Evolutionary conservation across 495 filamentous ascomycete species (phyloP).

Genomic region (Lepidopterella palustris): DNA sequence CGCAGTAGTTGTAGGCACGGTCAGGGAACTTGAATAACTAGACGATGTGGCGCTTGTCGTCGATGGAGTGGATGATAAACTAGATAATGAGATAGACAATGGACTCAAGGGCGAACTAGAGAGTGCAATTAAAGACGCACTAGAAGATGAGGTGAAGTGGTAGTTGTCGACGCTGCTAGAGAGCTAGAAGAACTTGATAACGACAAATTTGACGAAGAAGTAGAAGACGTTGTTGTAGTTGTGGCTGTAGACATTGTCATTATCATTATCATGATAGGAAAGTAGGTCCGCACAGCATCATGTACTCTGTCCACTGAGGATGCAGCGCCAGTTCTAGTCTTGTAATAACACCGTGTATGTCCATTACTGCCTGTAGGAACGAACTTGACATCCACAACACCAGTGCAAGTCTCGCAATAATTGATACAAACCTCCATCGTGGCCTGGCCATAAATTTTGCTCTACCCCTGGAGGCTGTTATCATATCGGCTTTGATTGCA

Average conservation of each 20-base stretch:
- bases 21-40: background rate
- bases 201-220: no score
- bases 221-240: background rate
- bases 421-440: no score
- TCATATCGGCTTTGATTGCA: no score
- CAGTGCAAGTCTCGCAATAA: no score
- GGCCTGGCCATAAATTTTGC: no score
- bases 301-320: background rate
- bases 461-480: no score
- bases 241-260: background rate
- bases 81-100: background rate
- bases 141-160: background rate
- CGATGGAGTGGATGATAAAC: background rate
- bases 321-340: background rate
- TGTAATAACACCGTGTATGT: background rate
- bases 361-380: background rate
- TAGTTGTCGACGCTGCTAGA: no score
- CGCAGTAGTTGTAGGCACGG: background rate
- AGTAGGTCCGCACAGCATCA: background rate
- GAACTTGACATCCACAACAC: background rate
- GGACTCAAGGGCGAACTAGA: background rate
- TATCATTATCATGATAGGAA: background rate
- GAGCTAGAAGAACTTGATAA: no score
- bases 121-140: background rate
- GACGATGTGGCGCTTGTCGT: background rate